Percentiles rank a stretch among this genome's conserved stretches.
Evolutionary conservation across 768 basidiomycete genomes (phyloP).

Genomic region (Auricularia sp.): DNA sequence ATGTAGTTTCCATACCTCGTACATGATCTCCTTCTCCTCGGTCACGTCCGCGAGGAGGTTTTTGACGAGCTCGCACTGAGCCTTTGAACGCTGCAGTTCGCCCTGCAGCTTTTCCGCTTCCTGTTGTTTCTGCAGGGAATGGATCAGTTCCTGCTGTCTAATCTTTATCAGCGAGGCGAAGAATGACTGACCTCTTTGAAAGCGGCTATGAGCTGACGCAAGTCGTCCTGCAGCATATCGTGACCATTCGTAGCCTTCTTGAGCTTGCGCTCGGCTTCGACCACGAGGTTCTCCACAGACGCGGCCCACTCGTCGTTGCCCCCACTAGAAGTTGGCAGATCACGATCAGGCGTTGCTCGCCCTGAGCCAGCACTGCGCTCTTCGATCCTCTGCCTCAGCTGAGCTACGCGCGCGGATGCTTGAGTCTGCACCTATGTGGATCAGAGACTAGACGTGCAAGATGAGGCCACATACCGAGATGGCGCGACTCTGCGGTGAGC

Average conservation of each 20-base stretch:
- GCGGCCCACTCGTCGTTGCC: conserved; percentile 7
- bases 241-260: conserved; percentile 41
- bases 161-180: not conserved
- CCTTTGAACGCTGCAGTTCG: conserved; percentile 58
- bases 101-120: conserved; percentile 53
- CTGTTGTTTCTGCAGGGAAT: conserved; percentile 35
- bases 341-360: not conserved
- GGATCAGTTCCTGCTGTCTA: not conserved
- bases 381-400: conserved; percentile 68
- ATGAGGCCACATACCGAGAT: conserved; percentile 18
- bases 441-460: not conserved
- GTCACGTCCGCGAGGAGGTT: conserved; percentile 66
- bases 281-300: conserved; percentile 42
- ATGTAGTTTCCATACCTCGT: conserved; percentile 48
- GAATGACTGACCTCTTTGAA: conserved; percentile 44
- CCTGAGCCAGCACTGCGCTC: conserved; percentile 39
- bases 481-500: conserved; percentile 23
- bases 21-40: conserved; percentile 87
- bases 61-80: conserved; percentile 73
- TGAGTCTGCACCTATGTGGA: conserved; percentile 34
- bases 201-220: conserved; percentile 39
- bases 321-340: not conserved
- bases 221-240: conserved; percentile 40
- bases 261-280: conserved; percentile 50
- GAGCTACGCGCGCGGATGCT: conserved; percentile 52